Evolutionary conservation across 1,284 basidiomycete genomes (phyloP).

Genomic region (Phellinidium pouzarii): DNA sequence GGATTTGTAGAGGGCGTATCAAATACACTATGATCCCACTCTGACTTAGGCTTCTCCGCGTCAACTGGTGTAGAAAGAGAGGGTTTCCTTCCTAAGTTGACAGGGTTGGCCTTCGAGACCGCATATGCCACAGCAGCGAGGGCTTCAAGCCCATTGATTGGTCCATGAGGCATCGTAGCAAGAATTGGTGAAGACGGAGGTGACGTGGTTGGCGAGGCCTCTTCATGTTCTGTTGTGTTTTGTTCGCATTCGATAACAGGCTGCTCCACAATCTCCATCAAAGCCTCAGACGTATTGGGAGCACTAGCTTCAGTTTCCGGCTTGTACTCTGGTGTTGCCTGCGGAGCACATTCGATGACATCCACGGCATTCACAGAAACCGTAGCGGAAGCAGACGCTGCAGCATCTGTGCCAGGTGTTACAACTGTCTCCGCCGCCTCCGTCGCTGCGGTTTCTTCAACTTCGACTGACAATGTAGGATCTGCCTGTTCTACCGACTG

Average conservation of each 20-base stretch:
- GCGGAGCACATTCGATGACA: background rate
- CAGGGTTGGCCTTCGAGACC: slow-evolving; percentile 15
- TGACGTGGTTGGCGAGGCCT: background rate
- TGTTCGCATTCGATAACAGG: background rate
- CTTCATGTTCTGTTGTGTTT: slow-evolving; percentile 4
- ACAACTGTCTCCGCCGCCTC: background rate
- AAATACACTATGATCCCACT: background rate
- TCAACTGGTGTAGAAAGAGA: background rate
- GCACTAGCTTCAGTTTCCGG: background rate
- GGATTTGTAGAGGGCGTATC: background rate
- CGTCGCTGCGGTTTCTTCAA: slow-evolving; percentile 17
- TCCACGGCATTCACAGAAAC: slow-evolving; percentile 4
- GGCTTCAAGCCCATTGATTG: slow-evolving; percentile 6
- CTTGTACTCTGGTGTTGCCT: background rate
- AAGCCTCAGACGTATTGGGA: background rate
- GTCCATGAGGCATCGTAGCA: background rate
- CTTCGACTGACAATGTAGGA: slow-evolving; percentile 22
- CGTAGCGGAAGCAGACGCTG: slow-evolving; percentile 1
- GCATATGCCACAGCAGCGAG: slow-evolving; percentile 11
- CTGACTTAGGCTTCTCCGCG: background rate
- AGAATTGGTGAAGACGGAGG: slow-evolving; percentile 9
- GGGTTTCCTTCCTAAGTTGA: background rate
- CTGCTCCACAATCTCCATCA: background rate
- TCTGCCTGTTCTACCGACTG: slow-evolving; percentile 24
- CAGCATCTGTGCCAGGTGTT: background rate